Evolutionary conservation across 805 yeast genomes (phyloP).

Genomic region (Starmerella scarabaei): DNA sequence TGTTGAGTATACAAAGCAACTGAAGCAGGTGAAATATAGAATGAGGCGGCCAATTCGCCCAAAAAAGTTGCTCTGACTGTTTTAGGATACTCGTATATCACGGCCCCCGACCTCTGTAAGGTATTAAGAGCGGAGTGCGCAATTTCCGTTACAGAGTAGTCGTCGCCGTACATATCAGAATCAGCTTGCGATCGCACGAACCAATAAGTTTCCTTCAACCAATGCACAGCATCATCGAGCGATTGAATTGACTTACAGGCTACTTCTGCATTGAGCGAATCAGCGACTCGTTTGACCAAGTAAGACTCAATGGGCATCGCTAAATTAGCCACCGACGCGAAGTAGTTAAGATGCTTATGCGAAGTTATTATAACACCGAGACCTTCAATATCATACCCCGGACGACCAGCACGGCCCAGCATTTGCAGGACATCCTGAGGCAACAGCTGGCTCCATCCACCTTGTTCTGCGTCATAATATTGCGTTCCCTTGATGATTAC

Average conservation of each 20-base stretch:
- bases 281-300: conserved; percentile 54
- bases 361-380: conserved; percentile 88
- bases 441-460: conserved; percentile 80
- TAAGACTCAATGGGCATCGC: conserved; percentile 90
- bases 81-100: conserved; percentile 45
- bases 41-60: conserved; percentile 77
- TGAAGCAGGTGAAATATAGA: conserved; percentile 65
- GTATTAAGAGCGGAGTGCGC: conserved; percentile 61
- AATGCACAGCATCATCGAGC: conserved; percentile 54
- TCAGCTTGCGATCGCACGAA: conserved; percentile 64
- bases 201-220: conserved; percentile 72
- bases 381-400: conserved; percentile 82
- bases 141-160: conserved; percentile 35
- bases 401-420: conserved; percentile 98
- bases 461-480: conserved; percentile 79
- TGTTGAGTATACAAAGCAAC: conserved; percentile 52
- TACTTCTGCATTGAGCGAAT: conserved; percentile 74
- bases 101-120: conserved; percentile 44
- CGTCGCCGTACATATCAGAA: conserved; percentile 56
- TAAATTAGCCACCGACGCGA: conserved; percentile 78
- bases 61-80: conserved; percentile 42
- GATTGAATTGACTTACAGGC: conserved; percentile 53
- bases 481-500: conserved; percentile 94
- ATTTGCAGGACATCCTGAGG: conserved; percentile 92
- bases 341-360: conserved; percentile 74